Evolutionary conservation across 129 eudicot genomes (phyloP).

Genomic region (Rutidosis leptorrhynchoides): DNA sequence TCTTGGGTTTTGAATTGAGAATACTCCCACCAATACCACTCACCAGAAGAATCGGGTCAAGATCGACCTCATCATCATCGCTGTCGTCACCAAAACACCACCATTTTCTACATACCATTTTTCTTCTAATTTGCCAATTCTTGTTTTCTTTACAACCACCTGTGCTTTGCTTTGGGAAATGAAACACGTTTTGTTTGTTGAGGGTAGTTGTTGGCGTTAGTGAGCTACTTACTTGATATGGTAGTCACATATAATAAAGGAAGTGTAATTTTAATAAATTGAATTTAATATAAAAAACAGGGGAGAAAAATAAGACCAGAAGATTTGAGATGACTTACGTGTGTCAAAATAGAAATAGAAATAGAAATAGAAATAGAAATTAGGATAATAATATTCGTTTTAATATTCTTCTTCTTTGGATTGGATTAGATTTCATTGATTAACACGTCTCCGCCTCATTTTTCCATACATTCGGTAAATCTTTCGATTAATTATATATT

Average conservation of each 20-base stretch:
- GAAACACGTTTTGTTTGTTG: conserved; percentile 17
- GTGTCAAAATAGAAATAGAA: no score
- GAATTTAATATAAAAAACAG: no score
- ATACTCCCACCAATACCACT: conserved; percentile 84
- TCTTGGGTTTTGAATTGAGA: conserved; percentile 55
- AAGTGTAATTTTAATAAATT: no score
- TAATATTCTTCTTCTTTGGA: no score
- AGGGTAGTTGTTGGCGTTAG: conserved; percentile 24
- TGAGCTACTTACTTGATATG: not conserved
- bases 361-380: no score
- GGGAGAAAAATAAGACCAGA: not conserved
- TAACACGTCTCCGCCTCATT: no score
- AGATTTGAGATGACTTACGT: not conserved
- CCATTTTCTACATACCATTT: conserved; percentile 42
- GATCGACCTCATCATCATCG: conserved; percentile 41
- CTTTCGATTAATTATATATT: no score
- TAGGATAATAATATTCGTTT: no score
- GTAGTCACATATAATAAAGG: not conserved
- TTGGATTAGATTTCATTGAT: no score
- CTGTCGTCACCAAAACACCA: conserved; percentile 39
- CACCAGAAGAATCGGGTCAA: conserved; percentile 76
- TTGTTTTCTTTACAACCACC: no score
- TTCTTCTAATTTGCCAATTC: no score
- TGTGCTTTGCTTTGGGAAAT: conserved; percentile 8
- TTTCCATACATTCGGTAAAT: no score